These are phyloP conservation scores for Paecilomyces niveus DNA, from an alignment of 2,329 filamentous ascomycete species.

Conservation along the genomic window DNA sequence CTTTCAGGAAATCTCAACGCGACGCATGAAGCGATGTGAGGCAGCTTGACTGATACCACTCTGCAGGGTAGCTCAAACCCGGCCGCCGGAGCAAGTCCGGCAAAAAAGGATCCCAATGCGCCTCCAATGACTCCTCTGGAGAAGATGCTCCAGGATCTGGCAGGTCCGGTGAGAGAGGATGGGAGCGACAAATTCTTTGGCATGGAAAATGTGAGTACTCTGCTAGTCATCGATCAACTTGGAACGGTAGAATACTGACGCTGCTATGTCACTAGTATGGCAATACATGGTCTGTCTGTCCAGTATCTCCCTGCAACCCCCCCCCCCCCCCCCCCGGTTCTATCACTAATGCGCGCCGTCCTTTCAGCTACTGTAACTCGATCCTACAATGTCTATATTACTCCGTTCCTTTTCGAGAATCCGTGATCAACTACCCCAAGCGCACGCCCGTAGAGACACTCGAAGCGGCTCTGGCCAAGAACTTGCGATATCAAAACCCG, in stretches of 20 bases:
- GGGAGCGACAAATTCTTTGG: slow-evolving; percentile 98
- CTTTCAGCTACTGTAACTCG: slow-evolving; percentile 86
- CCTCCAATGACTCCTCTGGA: slow-evolving; percentile 54
- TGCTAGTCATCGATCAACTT: not conserved
- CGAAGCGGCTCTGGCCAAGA: slow-evolving; percentile 45
- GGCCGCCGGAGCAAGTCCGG: slow-evolving; percentile 37
- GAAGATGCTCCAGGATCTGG: slow-evolving; percentile 67
- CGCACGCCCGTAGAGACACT: slow-evolving; percentile 63
- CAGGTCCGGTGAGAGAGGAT: slow-evolving; percentile 73
- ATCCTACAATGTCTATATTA: slow-evolving; percentile 97
- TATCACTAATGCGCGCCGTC: slow-evolving; percentile 2
- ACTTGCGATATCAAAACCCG: slow-evolving; percentile 54
- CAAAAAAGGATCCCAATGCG: slow-evolving; percentile 55
- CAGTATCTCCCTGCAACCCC: not conserved
- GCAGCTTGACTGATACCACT: slow-evolving; percentile 1
- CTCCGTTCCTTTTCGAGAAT: slow-evolving; percentile 86
- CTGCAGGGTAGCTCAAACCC: slow-evolving; percentile 42
- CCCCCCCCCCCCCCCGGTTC: no score
- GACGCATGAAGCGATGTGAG: slow-evolving; percentile 4
- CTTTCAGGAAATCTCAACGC: slow-evolving; percentile 3
- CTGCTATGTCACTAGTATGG: slow-evolving; percentile 62
- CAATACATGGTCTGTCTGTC: slow-evolving; percentile 79
- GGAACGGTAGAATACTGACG: slow-evolving; percentile 18
- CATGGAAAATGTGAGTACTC: slow-evolving; percentile 79
- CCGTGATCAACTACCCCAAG: slow-evolving; percentile 84